These are phyloP conservation scores for Cercospora janseana DNA, from an alignment of 2,329 filamentous ascomycete genomes.

Conservation along the genomic window DNA sequence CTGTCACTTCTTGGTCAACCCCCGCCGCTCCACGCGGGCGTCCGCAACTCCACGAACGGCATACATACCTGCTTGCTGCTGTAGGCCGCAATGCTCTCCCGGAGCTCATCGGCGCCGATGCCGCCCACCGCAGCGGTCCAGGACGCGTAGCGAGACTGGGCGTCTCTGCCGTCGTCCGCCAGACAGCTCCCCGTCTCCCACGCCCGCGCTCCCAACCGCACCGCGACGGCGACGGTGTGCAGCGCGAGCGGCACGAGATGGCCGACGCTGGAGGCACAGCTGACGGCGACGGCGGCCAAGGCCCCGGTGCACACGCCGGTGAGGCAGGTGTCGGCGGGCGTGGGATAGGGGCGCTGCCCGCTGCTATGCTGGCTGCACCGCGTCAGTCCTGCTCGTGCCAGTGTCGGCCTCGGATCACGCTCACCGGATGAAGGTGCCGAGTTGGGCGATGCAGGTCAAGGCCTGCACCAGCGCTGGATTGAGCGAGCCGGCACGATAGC, in stretches of 20 bases:
- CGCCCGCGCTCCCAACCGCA: conserved; percentile 43
- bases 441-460: conserved; percentile 24
- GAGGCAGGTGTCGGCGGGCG: conserved; percentile 16
- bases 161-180: not conserved
- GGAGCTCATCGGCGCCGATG: not conserved
- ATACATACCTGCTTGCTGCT: not conserved
- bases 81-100: not conserved
- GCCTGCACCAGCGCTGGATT: conserved; percentile 26
- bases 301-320: conserved; percentile 29
- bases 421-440: conserved; percentile 26
- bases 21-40: not conserved
- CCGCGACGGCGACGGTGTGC: conserved; percentile 44
- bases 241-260: conserved; percentile 23
- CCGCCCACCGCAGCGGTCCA: conserved; percentile 14
- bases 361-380: conserved; percentile 15
- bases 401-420: not conserved
- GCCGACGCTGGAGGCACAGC: conserved; percentile 19
- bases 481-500: conserved; percentile 20
- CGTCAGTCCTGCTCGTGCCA: not conserved
- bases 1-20: not conserved
- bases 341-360: conserved; percentile 20
- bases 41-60: not conserved
- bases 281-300: conserved; percentile 27
- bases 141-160: conserved; percentile 5
- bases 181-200: conserved; percentile 12